phyloP scores from a whole-genome alignment of 805 yeast genomes.

The Spathaspora arborariae region DNA sequence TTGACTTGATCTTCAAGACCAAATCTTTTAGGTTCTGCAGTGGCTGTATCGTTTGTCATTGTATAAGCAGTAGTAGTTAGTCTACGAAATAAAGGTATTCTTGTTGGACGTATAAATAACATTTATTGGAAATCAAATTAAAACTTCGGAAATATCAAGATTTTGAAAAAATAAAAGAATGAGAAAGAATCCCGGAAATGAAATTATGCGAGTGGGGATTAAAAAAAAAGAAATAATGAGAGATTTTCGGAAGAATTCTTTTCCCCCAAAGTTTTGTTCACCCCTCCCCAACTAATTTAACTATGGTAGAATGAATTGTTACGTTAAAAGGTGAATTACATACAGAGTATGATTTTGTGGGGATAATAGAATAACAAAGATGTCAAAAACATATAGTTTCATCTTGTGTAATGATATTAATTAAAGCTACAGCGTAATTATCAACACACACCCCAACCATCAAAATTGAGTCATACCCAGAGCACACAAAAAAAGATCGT shows the following conservation, averaged over 20 bases:
- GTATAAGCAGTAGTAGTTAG: neutral
- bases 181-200: neutral
- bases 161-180: neutral
- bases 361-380: neutral
- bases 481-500: neutral
- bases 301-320: too few species aligned
- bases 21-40: slow-evolving; percentile 7
- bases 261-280: neutral
- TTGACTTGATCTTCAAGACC: slow-evolving; percentile 11
- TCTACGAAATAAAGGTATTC: neutral
- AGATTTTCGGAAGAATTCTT: neutral
- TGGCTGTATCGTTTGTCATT: slow-evolving; percentile 2
- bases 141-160: neutral
- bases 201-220: neutral
- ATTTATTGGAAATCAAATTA: neutral
- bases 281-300: neutral
- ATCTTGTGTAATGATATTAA: too few species aligned
- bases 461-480: neutral
- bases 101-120: neutral
- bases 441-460: neutral
- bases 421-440: neutral
- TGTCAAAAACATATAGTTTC: too few species aligned
- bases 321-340: too few species aligned
- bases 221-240: neutral
- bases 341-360: neutral